phyloP scores from a whole-genome alignment of 2,329 filamentous ascomycete species.

The Dryadomyces sulphureus region DNA sequence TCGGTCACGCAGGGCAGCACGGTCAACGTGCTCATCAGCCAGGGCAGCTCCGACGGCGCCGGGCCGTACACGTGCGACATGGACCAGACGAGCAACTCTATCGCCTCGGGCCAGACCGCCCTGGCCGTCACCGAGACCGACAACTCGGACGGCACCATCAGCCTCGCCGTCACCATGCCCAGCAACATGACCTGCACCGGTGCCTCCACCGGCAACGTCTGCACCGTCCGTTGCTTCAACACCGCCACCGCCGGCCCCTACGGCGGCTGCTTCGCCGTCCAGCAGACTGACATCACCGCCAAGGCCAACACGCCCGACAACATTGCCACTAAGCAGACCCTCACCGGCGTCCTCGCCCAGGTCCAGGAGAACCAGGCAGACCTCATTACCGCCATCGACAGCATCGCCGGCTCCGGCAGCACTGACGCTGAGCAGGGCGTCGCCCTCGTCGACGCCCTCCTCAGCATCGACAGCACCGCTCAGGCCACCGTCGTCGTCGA shows the following conservation, averaged over 20 bases:
- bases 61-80: constrained; percentile 40
- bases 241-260: constrained; percentile 30
- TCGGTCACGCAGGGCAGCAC: constrained; percentile 29
- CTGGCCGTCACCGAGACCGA: constrained; percentile 26
- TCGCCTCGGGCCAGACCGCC: constrained; percentile 27
- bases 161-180: constrained; percentile 39
- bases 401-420: constrained; percentile 23
- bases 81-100: constrained; percentile 29
- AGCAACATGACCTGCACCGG: constrained; percentile 31
- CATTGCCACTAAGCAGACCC: constrained; percentile 29
- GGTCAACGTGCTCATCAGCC: constrained; percentile 31
- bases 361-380: constrained; percentile 35
- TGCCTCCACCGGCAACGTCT: constrained; percentile 40
- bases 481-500: background rate
- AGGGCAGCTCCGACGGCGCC: constrained; percentile 36
- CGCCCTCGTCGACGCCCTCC: constrained; percentile 19
- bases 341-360: constrained; percentile 30
- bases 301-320: constrained; percentile 27
- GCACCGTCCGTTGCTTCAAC: constrained; percentile 46
- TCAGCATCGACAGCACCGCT: constrained; percentile 9
- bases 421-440: constrained; percentile 16
- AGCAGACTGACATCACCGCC: constrained; percentile 31
- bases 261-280: constrained; percentile 36
- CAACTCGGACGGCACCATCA: constrained; percentile 27
- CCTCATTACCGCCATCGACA: constrained; percentile 30